Evolutionary conservation across 306 rosid genomes (phyloP), one percentile per base, ranked within the genome.

Genomic region (Coriaria nepalensis): DNA sequence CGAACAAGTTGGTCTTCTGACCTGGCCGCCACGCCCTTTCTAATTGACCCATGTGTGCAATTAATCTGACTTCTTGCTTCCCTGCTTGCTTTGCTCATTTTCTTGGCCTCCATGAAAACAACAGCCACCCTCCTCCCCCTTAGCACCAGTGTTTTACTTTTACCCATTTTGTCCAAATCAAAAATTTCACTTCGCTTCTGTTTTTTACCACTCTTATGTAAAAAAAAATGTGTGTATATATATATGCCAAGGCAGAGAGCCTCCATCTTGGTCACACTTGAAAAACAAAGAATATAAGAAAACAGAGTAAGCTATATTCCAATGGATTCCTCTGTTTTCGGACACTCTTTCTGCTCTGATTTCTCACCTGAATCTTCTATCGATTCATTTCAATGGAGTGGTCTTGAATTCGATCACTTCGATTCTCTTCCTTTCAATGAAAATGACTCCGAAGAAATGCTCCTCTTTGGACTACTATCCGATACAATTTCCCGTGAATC

Each of bases 391-490:
- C 63, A 78, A 0, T 72, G 62, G 68, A 69, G 65, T 10, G 49
- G 65, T 14, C 47, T 55, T 5, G 20, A 62, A 9, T 65, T 60
- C 5, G 50, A 60, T 13, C 37, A 43, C 8, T 20, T 20, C 29
- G 44, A 60, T 35, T 72, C 53, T 20, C 95, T 84, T 0, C 97
- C 97, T 2, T 90, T 90, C 79, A 69, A 90, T 41, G 94, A 79
- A 47, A 90, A 90, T 33, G 97, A 90, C 50, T 68, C 97, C 0
- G 95, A 81, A 32, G 97, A 90, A 68, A 90, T 84, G 97, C 79
- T 81, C 50, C 79, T 90, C 13, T 81, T 64, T 2, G 97, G 78
- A 46, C 66, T 90, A 48, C 74, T 90, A 13, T 67, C 90, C 4
- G 53, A 43, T 44, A 60, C 68, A 38, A 55, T 13, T 13, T 41